Conservation (phyloP, 2,329 filamentous ascomycete species). For the Fusarium sp. region DNA sequence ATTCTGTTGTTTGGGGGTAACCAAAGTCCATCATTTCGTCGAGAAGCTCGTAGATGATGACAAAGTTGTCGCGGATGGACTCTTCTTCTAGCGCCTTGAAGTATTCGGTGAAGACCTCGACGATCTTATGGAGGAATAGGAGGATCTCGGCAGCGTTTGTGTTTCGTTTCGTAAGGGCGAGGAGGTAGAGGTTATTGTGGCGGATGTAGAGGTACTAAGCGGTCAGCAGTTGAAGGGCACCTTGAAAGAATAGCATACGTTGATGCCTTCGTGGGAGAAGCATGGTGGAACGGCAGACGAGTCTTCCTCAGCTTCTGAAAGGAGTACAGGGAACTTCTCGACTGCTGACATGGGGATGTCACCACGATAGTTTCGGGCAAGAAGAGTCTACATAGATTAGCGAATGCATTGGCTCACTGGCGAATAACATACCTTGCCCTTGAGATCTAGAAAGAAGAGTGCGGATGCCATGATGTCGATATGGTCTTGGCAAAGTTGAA, state of each 20-base stretch:
- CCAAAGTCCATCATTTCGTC: constrained; percentile 99
- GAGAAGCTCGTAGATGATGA: constrained; percentile 97
- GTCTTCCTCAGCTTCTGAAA: constrained; percentile 99
- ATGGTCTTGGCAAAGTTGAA: constrained; percentile 25
- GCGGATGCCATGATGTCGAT: constrained; percentile 86
- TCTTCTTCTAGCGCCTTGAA: constrained; percentile 99
- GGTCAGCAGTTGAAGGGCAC: constrained; percentile 32
- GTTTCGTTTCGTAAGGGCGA: constrained; percentile 97
- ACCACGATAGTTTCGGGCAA: constrained; percentile 97
- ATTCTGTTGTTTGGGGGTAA: constrained; percentile 97
- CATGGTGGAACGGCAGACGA: constrained; percentile 96
- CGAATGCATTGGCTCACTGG: not conserved
- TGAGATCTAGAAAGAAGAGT: constrained; percentile 97
- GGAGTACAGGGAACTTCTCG: constrained; percentile 94
- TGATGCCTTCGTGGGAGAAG: constrained; percentile 98
- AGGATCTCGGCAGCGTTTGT: constrained; percentile 99
- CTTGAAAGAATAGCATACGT: constrained; percentile 67
- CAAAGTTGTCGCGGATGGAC: constrained; percentile 98
- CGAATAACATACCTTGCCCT: constrained; percentile 84
- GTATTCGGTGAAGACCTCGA: constrained; percentile 99
- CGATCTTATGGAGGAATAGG: constrained; percentile 96
- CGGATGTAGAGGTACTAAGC: constrained; percentile 95
- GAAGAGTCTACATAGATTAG: constrained; percentile 78
- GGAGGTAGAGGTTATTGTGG: constrained; percentile 98
- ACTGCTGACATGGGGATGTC: constrained; percentile 99